A percentile compares a stretch with the other conserved stretches of the same genome.
These are phyloP conservation scores for Patellaria atrata DNA, from an alignment of 495 filamentous ascomycete genomes.

Conservation along the genomic window DNA sequence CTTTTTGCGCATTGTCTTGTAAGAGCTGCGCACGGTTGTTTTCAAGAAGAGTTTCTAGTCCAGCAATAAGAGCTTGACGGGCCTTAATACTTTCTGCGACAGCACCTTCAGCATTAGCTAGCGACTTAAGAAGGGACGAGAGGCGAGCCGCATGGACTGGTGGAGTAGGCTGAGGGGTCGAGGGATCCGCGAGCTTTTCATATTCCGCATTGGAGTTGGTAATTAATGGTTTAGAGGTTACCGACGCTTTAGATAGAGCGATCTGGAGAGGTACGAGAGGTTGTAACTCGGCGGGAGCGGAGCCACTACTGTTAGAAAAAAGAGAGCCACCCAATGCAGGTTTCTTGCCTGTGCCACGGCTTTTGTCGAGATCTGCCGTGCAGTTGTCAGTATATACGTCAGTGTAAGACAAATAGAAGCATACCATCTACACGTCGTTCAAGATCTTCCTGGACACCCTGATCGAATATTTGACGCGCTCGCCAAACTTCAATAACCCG, in stretches of 20 bases:
- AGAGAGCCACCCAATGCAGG: conserved; percentile 55
- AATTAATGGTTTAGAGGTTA: conserved; percentile 44
- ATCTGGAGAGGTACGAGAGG: conserved; percentile 59
- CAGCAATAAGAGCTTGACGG: conserved; percentile 58
- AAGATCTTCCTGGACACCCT: conserved; percentile 57
- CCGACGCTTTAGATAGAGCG: conserved; percentile 52
- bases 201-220: conserved; percentile 65
- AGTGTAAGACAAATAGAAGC: conserved; percentile 1
- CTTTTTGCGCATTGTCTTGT: conserved; percentile 48
- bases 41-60: conserved; percentile 67
- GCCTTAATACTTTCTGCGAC: conserved; percentile 84
- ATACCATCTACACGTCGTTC: conserved; percentile 67
- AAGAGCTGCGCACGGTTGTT: conserved; percentile 54
- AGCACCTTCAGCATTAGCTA: conserved; percentile 83
- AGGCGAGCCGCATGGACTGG: conserved; percentile 88
- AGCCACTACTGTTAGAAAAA: conserved; percentile 32
- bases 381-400: background rate
- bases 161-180: conserved; percentile 49
- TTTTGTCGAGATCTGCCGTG: conserved; percentile 60
- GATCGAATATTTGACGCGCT: conserved; percentile 71
- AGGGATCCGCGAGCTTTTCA: conserved; percentile 60
- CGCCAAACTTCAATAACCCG: conserved; percentile 92
- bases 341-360: conserved; percentile 51
- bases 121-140: conserved; percentile 66
- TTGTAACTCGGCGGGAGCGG: conserved; percentile 61